Conservation (phyloP, 1,139 yeast genomes). For the Spencermartinsiella ligniputridi region DNA sequence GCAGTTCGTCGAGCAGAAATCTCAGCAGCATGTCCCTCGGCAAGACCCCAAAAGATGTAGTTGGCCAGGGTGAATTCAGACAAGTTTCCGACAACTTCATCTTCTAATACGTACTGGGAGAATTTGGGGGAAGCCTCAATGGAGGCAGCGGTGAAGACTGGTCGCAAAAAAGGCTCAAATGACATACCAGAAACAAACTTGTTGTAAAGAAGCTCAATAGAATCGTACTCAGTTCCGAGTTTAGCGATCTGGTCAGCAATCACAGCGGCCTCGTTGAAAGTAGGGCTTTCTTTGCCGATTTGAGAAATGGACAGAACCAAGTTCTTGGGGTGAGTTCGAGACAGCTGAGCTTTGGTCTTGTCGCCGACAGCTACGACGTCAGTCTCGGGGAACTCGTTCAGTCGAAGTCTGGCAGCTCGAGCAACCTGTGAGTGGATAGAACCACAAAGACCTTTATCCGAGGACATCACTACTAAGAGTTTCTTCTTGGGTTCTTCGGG, state of each 20-base stretch:
- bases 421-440: constrained; percentile 94
- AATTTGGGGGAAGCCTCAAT: constrained; percentile 86
- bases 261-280: constrained; percentile 82
- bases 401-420: constrained; percentile 73
- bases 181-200: constrained; percentile 82
- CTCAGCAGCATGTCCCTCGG: constrained; percentile 98
- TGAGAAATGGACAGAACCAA: constrained; percentile 78
- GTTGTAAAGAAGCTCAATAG: constrained; percentile 81
- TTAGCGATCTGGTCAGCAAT: constrained; percentile 79
- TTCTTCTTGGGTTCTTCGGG: constrained; percentile 49
- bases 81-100: constrained; percentile 49
- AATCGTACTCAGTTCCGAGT: constrained; percentile 55
- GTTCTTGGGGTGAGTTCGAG: constrained; percentile 71
- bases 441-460: constrained; percentile 99
- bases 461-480: constrained; percentile 80
- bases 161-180: constrained; percentile 74
- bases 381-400: constrained; percentile 60
- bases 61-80: constrained; percentile 88
- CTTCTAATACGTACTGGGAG: constrained; percentile 78
- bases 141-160: constrained; percentile 64
- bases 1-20: constrained; percentile 99
- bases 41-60: constrained; percentile 85
- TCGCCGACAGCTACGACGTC: constrained; percentile 92
- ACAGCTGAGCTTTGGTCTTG: constrained; percentile 82
- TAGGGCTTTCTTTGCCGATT: constrained; percentile 95